A percentile compares a stretch with the other conserved stretches of the same genome.
phyloP scores from a whole-genome alignment of 306 rosid genomes.

The Gleditsia sinensis region DNA sequence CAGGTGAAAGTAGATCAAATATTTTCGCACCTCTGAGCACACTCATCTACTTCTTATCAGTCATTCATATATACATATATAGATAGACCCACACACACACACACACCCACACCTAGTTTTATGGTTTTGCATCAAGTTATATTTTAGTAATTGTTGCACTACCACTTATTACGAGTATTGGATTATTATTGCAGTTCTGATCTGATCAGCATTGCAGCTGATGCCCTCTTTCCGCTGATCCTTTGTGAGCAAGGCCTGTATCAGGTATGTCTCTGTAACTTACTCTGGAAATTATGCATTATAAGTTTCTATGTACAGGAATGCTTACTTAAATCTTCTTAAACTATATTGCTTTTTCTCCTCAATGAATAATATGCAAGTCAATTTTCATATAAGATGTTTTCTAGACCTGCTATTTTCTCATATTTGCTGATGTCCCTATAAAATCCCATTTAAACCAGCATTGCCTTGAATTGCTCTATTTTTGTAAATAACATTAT shows the following conservation, averaged over 20 bases:
- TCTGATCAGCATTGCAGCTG: constrained; percentile 91
- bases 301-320: neutral
- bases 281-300: constrained; percentile 10
- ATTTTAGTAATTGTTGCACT: neutral
- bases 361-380: neutral
- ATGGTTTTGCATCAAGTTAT: neutral
- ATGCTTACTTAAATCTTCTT: constrained; percentile 2
- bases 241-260: constrained; percentile 88
- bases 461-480: neutral
- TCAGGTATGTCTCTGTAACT: constrained; percentile 56
- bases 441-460: neutral
- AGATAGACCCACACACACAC: too few species aligned
- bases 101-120: too few species aligned
- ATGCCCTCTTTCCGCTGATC: constrained; percentile 86
- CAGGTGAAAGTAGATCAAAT: constrained; percentile 71
- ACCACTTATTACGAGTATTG: constrained; percentile 16
- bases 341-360: neutral
- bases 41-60: too few species aligned
- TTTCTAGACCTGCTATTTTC: constrained; percentile 3
- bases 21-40: too few species aligned
- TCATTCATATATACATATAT: too few species aligned
- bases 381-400: constrained; percentile 5
- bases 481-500: neutral
- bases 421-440: neutral
- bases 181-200: constrained; percentile 66